phyloP scores from a whole-genome alignment of 495 filamentous ascomycete species.

The Penicillium lividum region DNA sequence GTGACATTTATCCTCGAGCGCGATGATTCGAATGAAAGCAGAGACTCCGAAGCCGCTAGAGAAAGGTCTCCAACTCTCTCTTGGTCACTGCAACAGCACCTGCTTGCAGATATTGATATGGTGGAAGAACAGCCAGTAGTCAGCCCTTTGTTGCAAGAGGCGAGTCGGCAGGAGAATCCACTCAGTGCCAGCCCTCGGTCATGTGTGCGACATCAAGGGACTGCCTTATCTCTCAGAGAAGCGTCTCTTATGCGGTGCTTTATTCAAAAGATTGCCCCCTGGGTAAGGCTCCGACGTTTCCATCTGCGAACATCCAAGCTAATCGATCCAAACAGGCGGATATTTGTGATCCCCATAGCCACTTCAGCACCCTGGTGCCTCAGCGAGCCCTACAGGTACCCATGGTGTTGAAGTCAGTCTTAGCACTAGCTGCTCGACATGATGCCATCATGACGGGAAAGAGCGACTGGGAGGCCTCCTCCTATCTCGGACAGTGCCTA shows the following conservation, averaged over 20 bases:
- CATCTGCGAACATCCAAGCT: not conserved
- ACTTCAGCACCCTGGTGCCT: slow-evolving; percentile 40
- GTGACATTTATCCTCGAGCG: slow-evolving; percentile 39
- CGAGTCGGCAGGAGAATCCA: not conserved
- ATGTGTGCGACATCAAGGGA: slow-evolving; percentile 1
- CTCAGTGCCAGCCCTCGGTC: slow-evolving; percentile 1
- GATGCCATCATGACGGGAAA: slow-evolving; percentile 33
- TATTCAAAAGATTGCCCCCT: slow-evolving; percentile 36
- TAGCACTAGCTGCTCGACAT: slow-evolving; percentile 37
- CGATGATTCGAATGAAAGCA: slow-evolving; percentile 19
- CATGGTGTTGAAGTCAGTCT: slow-evolving; percentile 38
- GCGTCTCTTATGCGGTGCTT: slow-evolving; percentile 37
- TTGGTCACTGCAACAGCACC: not conserved
- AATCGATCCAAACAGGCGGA: slow-evolving; percentile 29
- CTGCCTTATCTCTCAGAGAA: slow-evolving; percentile 31
- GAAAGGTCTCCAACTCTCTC: not conserved
- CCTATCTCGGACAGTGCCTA: slow-evolving; percentile 41
- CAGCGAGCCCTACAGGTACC: slow-evolving; percentile 33
- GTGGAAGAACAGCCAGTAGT: not conserved
- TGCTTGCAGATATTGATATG: not conserved
- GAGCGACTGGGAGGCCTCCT: slow-evolving; percentile 40
- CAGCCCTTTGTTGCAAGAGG: not conserved
- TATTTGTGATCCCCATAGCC: slow-evolving; percentile 37
- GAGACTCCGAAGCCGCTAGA: not conserved
- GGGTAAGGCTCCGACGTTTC: slow-evolving; percentile 23